Evolutionary conservation across 176 grass and related monocot species (phyloP), one percentile per base, ranked within the genome.

Genomic region (Areca catechu): DNA sequence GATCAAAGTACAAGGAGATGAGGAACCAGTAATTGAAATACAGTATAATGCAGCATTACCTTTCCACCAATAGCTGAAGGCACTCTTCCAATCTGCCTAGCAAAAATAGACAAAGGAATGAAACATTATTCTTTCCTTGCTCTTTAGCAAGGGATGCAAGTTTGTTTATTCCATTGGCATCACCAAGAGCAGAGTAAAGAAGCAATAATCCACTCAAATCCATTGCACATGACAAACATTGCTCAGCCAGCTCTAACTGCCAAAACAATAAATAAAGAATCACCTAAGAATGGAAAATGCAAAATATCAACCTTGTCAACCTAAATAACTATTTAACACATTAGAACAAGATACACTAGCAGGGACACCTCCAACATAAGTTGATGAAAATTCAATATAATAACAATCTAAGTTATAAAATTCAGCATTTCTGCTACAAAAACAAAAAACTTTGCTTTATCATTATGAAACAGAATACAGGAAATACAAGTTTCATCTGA

Each of bases 161-260:
- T 60, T 77, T 85, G 65, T 67, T 67, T 4, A 91, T 88, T 67
- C 83, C 93, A 34, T 85, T 78, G 80, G 87, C 68, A 85, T 97
- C 87, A 66, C 93, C 93, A 49, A 97, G 93, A 55, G 93, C 85
- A 43, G 93, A 97, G 65, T 97, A 91, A 22, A 97, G 58, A 59
- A 97, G 72, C 65, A 97, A 77, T 67, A 97, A 77, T 7, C 93
- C 93, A 51, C 93, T 97, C 71, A 97, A 90, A 66, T 97, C 93
- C 61, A 63, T 91, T 14, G 87, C 93, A 57, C 88, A 80, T 68
- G 80, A 52, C 68, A 97, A 71, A 73, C 93, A 97, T 61, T 92
- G 83, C 75, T 97, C 93, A 0, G 87, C 84, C 78, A 90, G 84
- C 62, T 80, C 87, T 4, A 97, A 74, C 93, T 97, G 83, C 24